These are phyloP conservation scores for Dendrocalamus sinicus DNA, from an alignment of 176 grass and related monocot genomes.

Conservation along the genomic window DNA sequence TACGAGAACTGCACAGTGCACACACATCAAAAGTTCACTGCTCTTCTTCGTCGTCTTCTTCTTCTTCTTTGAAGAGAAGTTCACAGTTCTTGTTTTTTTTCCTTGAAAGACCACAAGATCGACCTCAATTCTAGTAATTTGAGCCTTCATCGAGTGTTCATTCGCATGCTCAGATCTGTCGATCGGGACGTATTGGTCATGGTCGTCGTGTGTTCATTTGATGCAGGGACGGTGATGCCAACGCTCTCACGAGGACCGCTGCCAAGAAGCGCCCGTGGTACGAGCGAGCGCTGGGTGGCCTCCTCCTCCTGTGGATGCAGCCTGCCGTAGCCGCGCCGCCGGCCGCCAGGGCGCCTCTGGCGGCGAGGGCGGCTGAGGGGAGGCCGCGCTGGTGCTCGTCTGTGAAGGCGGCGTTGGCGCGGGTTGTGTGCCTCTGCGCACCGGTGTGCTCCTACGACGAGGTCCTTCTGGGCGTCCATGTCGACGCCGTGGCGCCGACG, in stretches of 20 bases:
- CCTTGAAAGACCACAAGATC: neutral
- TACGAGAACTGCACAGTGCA: too few species aligned
- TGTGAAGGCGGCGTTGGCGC: constrained; percentile 47
- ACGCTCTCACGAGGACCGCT: neutral
- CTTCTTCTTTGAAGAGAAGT: too few species aligned
- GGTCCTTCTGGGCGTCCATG: constrained; percentile 39
- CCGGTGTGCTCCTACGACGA: constrained; percentile 60
- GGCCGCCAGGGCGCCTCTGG: neutral
- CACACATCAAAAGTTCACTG: neutral
- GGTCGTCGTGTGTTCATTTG: neutral
- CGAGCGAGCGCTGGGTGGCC: constrained; percentile 30
- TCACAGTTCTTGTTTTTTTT: neutral
- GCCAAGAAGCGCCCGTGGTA: constrained; percentile 42
- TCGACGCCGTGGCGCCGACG: constrained; percentile 40
- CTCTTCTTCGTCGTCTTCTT: neutral
- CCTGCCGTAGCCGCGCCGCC: neutral
- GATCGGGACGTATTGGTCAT: neutral
- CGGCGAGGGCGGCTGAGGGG: neutral
- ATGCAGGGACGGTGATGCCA: constrained; percentile 34
- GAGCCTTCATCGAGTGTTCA: neutral
- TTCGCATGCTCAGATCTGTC: constrained; percentile 3
- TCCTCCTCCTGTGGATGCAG: constrained; percentile 37
- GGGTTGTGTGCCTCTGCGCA: constrained; percentile 50
- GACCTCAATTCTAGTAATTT: neutral
- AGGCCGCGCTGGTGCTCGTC: constrained; percentile 47